Base-by-base conservation (phyloP, 805 yeast species). In the Ogataea dorogensis region DNA sequence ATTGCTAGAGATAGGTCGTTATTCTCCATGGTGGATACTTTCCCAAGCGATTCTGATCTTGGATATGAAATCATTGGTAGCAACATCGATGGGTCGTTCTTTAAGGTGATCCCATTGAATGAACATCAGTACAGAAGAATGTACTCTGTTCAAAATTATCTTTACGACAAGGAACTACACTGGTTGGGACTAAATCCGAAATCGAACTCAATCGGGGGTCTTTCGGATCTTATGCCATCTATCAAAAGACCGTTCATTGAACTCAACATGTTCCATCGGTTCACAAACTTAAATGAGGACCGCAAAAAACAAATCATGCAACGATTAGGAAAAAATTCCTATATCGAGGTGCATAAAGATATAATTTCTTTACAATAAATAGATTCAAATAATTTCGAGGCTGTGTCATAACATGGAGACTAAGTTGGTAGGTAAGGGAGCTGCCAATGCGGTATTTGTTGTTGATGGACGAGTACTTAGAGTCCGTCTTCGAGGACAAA, bases 71-170 rank as follows among this genome's bases (percentile, higher is more conserved):
- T 77, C 5, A 58, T 91, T 33, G 96, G 91, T 3, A 78, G 81
- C 1, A 79, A 82, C 11, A 64, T 70, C 2, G 96, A 89, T 51
- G 98, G 98, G 0, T 79, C 89, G 0, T 59, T 93, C 23, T 79
- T 77, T 50, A 73, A 76, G 33, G 75, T 93, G 6, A 66, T 75
- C 14, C 97, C 98, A 0, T 64, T 88, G 9, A 65, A 73, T 25
- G 98, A 93, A 54, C 63, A 76, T 3, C 70, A 77, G 9, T 93
- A 87, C 61, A 73, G 96, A 58, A 69, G 94, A 40, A 68, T 93
- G 54, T 86, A 84, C 53, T 80, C 87, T 22, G 65, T 91, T 14
- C 97, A 89, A 55, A 95, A 88, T 59, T 96, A 88, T 50, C 63
- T 93, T 33, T 72, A 73, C 23, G 96, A 89, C 38, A 84, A 84